Base-by-base conservation (phyloP, 2,329 filamentous ascomycete genomes). In the Pestalotiopsis sp. region DNA sequence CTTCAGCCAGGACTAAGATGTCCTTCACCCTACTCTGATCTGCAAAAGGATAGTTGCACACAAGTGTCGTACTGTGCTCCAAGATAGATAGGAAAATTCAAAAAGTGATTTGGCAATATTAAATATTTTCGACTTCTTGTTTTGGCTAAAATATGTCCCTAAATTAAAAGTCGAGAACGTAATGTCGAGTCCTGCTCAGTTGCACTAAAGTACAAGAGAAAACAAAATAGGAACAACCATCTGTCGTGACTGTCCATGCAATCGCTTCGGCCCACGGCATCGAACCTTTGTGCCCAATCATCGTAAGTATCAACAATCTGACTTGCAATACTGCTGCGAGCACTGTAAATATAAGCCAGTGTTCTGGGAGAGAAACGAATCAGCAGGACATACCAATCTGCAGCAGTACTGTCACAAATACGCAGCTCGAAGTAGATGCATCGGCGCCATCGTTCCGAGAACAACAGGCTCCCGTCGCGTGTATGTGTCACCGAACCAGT, bases 1-100 rank as follows among this genome's bases (percentile, higher is more conserved):
- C 6, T 86, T 87, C 77, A 79, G 80, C 60, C 82, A 82, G 70
- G 77, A 82, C 56, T 79, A 72, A 66, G 14, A 52, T 9, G 45
- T 52, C 17, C 17, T 52, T 36, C 2, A 36, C 31, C 6, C 6
- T 9, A 31, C 31, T 36, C 31, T 36, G 31, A 36, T 36, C 31
- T 36, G 31, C 9, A 36, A 2, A 36, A 7, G 2, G 31, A 36
- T 36, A 36, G 7, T 36, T 36, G 31, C 31, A 36, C 31, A 36
- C 31, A 36, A 9, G 6, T 9, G 7, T 36, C 7, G 7, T 36
- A 36, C 41, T 31, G 49, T 56, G 49, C 49, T 3, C 23, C 6
- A 20, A n/a, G 45, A 52, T 52, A 52, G 45, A 52, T 52, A 52
- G 45, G 45, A 52, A 52, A 52, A n/a, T n/a, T 52, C 17, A 52